A percentile compares a stretch with the other conserved stretches of the same genome.
Evolutionary conservation across 148 eudicot species (phyloP).

Genomic region (Cornus florida): DNA sequence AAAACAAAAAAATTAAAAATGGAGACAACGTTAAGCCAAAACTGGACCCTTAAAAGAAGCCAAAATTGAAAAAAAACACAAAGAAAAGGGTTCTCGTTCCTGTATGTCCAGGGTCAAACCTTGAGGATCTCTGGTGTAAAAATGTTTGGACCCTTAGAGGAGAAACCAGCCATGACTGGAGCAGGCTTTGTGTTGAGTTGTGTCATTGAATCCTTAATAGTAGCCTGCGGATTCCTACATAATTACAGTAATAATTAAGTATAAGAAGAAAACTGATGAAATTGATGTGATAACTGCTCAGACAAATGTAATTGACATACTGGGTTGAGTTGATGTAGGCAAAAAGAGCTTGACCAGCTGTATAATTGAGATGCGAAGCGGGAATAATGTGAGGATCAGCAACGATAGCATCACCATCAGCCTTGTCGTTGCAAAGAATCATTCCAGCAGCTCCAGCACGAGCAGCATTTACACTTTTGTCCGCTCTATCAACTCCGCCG

Average conservation of each 20-base stretch:
- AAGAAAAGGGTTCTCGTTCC: too few relatives aligned
- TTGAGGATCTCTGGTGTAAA: too few relatives aligned
- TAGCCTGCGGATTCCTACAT: conserved; percentile 35
- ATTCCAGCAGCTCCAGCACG: too few relatives aligned
- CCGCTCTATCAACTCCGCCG: conserved; percentile 35
- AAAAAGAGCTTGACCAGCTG: conserved; percentile 39
- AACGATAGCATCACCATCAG: conserved; percentile 35
- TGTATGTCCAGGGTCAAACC: conserved; percentile 17
- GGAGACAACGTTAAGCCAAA: too few relatives aligned
- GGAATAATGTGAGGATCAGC: conserved; percentile 62
- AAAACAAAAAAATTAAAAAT: neutral
- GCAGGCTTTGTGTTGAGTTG: conserved; percentile 42
- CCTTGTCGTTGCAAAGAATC: neutral
- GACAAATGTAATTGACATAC: conserved; percentile 15
- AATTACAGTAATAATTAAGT: neutral
- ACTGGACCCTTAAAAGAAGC: too few relatives aligned
- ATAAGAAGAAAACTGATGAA: too few relatives aligned
- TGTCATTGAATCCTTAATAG: conserved; percentile 16
- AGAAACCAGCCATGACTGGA: conserved; percentile 64
- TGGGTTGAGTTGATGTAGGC: conserved; percentile 56
- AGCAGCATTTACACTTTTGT: conserved; percentile 21
- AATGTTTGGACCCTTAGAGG: conserved; percentile 71
- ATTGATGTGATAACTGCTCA: neutral
- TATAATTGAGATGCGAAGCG: conserved; percentile 49
- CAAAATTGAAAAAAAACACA: too few relatives aligned